phyloP scores from a whole-genome alignment of 768 basidiomycete genomes.

The Pleurotus platypus region DNA sequence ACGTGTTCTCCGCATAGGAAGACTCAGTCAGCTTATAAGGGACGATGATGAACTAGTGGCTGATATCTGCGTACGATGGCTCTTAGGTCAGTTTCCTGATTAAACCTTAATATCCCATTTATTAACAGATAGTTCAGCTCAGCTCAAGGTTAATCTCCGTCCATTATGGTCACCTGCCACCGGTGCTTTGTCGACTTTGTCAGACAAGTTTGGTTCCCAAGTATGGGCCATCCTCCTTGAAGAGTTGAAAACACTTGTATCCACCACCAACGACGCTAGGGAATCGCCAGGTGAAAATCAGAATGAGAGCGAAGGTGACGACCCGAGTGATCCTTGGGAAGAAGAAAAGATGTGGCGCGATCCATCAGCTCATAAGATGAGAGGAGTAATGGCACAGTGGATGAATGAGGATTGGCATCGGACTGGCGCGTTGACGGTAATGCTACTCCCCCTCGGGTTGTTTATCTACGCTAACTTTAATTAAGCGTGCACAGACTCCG shows the following conservation, averaged over 20 bases:
- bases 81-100: conserved; percentile 51
- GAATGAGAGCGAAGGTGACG: conserved; percentile 15
- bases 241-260: conserved; percentile 45
- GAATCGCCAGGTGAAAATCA: conserved; percentile 12
- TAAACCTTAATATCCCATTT: background rate
- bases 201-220: conserved; percentile 56
- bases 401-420: conserved; percentile 26
- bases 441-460: background rate
- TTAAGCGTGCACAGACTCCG: conserved; percentile 24
- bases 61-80: conserved; percentile 67
- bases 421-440: conserved; percentile 31
- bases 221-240: conserved; percentile 72
- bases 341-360: conserved; percentile 79
- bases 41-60: conserved; percentile 54
- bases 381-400: conserved; percentile 47
- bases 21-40: conserved; percentile 59
- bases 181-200: conserved; percentile 54
- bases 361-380: conserved; percentile 63
- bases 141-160: conserved; percentile 89
- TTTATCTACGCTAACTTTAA: background rate
- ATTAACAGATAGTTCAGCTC: conserved; percentile 42
- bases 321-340: conserved; percentile 47
- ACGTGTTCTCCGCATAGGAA: conserved; percentile 72
- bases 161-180: conserved; percentile 87
- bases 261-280: conserved; percentile 3